Evolutionary conservation across 805 yeast species (phyloP).

Genomic region (Metschnikowia dekortorum): DNA sequence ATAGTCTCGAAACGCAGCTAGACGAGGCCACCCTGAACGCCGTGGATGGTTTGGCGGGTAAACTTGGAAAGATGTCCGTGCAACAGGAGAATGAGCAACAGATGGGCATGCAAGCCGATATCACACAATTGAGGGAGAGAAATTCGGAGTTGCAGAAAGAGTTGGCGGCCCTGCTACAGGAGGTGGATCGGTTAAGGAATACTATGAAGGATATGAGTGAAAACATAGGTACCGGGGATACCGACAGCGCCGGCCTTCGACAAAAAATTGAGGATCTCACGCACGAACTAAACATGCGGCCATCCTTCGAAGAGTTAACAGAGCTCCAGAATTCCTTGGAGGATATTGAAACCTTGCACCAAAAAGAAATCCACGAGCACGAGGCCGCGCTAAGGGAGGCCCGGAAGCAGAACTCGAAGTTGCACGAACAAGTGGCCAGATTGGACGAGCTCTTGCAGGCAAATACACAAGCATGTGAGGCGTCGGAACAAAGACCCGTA

Average conservation of each 20-base stretch:
- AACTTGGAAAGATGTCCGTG: conserved; percentile 8
- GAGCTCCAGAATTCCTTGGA: conserved; percentile 42
- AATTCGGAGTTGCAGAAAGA: background rate
- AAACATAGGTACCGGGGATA: background rate
- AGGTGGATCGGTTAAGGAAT: background rate
- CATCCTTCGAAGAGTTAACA: conserved; percentile 38
- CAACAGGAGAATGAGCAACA: conserved; percentile 4
- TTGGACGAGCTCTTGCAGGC: conserved; percentile 1
- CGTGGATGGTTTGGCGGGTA: conserved; percentile 6
- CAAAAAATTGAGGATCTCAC: conserved; percentile 23
- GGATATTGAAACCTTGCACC: conserved; percentile 39
- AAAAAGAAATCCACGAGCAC: conserved; percentile 27
- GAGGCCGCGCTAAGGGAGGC: conserved; percentile 22
- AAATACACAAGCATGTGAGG: background rate
- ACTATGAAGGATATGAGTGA: background rate
- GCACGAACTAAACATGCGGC: conserved; percentile 34
- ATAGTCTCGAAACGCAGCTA: conserved; percentile 13
- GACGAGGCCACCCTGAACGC: conserved; percentile 7
- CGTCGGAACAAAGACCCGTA: background rate
- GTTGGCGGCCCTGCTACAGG: background rate
- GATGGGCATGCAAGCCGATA: conserved; percentile 1
- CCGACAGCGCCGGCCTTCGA: background rate
- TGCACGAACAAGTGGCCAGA: conserved; percentile 14
- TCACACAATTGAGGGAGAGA: conserved; percentile 5
- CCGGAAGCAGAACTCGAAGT: conserved; percentile 18